Percentiles rank a stretch among this genome's conserved stretches.
Evolutionary conservation across 305 asterid species (phyloP).

Genomic region (Plantago coronopus): DNA sequence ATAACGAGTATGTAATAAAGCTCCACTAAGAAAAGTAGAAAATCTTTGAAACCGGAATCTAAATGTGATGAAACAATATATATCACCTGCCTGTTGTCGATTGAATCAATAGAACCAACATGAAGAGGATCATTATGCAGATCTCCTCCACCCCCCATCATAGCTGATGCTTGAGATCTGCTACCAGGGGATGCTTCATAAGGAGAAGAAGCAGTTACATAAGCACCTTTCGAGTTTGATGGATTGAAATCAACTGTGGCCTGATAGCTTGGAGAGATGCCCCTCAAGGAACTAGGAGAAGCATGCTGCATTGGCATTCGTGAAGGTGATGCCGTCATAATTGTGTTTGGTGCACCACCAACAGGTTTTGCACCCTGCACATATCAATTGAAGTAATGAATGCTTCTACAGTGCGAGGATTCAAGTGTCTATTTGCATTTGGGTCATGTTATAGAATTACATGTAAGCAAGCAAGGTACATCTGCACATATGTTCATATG

Average conservation of each 20-base stretch:
- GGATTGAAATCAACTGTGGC: constrained; percentile 47
- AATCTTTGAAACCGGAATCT: constrained; percentile 16
- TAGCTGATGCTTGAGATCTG: constrained; percentile 60
- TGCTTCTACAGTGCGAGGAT: constrained; percentile 15
- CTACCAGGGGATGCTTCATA: constrained; percentile 64
- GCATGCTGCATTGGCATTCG: constrained; percentile 56
- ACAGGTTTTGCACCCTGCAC: constrained; percentile 52
- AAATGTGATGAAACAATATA: constrained; percentile 23
- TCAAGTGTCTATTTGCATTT: neutral
- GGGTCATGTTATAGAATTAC: neutral
- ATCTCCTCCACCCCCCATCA: constrained; percentile 72
- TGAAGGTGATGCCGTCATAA: constrained; percentile 49
- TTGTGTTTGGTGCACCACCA: constrained; percentile 40
- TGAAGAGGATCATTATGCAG: constrained; percentile 71
- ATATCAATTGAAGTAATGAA: constrained; percentile 23
- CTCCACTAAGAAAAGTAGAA: constrained; percentile 13
- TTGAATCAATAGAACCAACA: constrained; percentile 64
- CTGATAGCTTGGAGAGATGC: constrained; percentile 58
- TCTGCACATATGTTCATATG: no score
- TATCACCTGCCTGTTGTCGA: constrained; percentile 65
- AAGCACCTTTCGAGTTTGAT: constrained; percentile 52
- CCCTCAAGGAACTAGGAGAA: constrained; percentile 57
- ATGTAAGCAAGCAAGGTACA: no score
- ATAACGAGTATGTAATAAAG: neutral
- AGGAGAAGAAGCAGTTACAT: constrained; percentile 68